Base-by-base conservation (phyloP, 1,139 yeast genomes). In the Pneumocystis wakefieldiae region DNA sequence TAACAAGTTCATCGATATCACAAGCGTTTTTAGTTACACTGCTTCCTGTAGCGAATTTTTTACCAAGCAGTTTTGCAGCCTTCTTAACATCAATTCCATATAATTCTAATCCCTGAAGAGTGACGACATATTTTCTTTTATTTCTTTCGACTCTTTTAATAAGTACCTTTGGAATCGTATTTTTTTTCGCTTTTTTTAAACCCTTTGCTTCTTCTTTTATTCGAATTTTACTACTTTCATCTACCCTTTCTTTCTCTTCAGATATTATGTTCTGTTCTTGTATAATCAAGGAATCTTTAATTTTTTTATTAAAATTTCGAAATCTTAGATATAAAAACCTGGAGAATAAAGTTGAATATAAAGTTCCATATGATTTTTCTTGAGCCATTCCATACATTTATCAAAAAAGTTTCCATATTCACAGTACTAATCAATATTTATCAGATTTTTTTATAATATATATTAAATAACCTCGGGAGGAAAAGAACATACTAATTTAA, bases 41-140 rank as follows among this genome's bases (percentile, higher is more conserved):
- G 35, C 97, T 94, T 61, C 98, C 98, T 2, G 97, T 91, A 29
- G 98, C 98, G 73, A 91, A 92, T 74, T 88, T 89, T 57, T 94
- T 85, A 0, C 97, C 95, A 75, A 92, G 89, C 0, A 90, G 85
- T 78, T 92, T 92, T 60, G 96, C 87, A 69, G 89, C 79, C 72
- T 90, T 90, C 78, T 92, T 92, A 81, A 88, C 80, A 72, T 91
- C 97, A 67, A 89, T 83, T 15, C 72, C 92, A 73, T 89, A 86
- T 60, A 90, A 89, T 72, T 91, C 97, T 67, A 91, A 79, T 29
- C 97, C 97, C 19, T 87, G 81, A 64, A 91, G 85, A 39, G 95
- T 87, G 65, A 90, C 86, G 64, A 90, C 87, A 73, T 86, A 90
- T 74, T 91, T 91, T 70, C 95, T 81, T 76, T 87, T 88, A 61